Conservation (phyloP, 148 eudicot species). For the Beta vulgaris region DNA sequence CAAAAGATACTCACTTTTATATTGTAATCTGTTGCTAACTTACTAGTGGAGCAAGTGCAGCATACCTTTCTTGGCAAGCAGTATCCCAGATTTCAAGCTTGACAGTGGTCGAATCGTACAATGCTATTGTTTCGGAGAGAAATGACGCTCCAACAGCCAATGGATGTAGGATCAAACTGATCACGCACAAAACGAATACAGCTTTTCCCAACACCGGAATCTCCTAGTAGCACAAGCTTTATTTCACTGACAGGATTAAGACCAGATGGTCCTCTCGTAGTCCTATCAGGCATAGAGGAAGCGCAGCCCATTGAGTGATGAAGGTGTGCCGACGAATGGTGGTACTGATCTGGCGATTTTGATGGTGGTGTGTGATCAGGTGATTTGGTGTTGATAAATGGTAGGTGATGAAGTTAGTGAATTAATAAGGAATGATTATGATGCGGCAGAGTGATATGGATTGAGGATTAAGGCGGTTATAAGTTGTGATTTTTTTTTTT, state of each 20-base stretch:
- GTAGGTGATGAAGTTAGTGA: too few relatives aligned
- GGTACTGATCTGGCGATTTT: background rate
- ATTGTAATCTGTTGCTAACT: too few relatives aligned
- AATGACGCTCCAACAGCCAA: slow-evolving; percentile 96
- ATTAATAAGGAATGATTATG: too few relatives aligned
- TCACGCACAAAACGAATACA: slow-evolving; percentile 69
- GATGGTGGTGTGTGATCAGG: background rate
- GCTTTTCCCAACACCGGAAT: slow-evolving; percentile 39
- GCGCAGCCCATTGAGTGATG: slow-evolving; percentile 22
- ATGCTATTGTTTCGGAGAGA: slow-evolving; percentile 87
- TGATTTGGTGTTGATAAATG: too few relatives aligned
- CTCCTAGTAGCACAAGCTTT: too few relatives aligned
- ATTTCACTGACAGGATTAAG: slow-evolving; percentile 44
- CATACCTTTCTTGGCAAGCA: slow-evolving; percentile 99
- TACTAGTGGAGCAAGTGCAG: slow-evolving; percentile 96
- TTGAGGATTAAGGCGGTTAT: too few relatives aligned
- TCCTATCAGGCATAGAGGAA: slow-evolving; percentile 37
- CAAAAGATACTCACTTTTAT: too few relatives aligned
- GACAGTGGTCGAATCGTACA: slow-evolving; percentile 92
- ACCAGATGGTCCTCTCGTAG: slow-evolving; percentile 43
- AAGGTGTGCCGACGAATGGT: background rate
- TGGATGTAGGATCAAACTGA: slow-evolving; percentile 94
- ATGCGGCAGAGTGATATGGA: too few relatives aligned
- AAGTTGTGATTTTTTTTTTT: too few relatives aligned
- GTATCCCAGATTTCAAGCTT: slow-evolving; percentile 99